These are phyloP conservation scores for Tetrapisispora iriomotensis DNA, from an alignment of 805 yeast species.

Conservation along the genomic window DNA sequence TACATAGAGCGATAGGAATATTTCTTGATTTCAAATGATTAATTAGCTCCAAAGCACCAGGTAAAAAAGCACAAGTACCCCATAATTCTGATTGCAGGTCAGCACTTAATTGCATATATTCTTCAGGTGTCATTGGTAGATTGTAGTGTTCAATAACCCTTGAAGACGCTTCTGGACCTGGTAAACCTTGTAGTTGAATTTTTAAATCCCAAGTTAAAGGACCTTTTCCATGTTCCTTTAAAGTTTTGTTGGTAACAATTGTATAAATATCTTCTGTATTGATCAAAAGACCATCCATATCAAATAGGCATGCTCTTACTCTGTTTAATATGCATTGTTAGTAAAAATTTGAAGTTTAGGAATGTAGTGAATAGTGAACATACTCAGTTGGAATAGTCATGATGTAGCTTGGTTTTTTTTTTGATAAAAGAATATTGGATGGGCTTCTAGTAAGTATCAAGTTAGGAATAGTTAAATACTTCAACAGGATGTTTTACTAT, in stretches of 20 bases:
- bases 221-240: conserved; percentile 64
- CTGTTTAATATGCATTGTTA: conserved; percentile 3
- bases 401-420: neutral
- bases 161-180: conserved; percentile 67
- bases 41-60: conserved; percentile 75
- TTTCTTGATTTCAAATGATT: conserved; percentile 38
- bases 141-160: conserved; percentile 58
- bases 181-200: conserved; percentile 79
- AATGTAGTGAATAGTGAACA: too few species aligned
- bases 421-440: too few species aligned
- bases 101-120: conserved; percentile 44
- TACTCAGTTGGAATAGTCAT: conserved; percentile 3
- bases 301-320: conserved; percentile 34
- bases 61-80: conserved; percentile 57
- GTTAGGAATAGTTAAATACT: too few species aligned
- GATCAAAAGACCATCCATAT: conserved; percentile 92
- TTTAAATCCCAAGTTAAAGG: conserved; percentile 87
- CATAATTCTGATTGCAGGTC: conserved; percentile 46
- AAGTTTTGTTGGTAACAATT: conserved; percentile 54
- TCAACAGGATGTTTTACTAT: too few species aligned
- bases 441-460: too few species aligned
- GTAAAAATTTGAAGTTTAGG: too few species aligned
- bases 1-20: conserved; percentile 83
- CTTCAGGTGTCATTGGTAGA: conserved; percentile 58
- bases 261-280: conserved; percentile 92